Percentiles rank a stretch among this genome's conserved stretches.
Evolutionary conservation across 495 filamentous ascomycete genomes (phyloP).

Genomic region (Mycothermus thermophilus): DNA sequence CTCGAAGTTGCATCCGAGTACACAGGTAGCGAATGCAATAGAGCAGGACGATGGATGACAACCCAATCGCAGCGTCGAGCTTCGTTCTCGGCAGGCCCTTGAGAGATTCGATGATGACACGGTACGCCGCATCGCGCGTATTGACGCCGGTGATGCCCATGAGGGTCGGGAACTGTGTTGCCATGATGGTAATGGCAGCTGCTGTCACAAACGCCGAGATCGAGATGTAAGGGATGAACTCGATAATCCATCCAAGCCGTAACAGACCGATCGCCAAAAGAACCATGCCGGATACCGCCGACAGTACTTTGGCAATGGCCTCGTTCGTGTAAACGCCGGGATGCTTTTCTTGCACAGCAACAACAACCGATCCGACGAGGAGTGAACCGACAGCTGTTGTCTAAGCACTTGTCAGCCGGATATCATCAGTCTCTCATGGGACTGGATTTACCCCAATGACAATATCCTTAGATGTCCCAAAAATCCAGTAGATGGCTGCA

Average conservation of each 20-base stretch:
- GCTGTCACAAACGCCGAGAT: conserved; percentile 12
- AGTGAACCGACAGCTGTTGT: conserved; percentile 11
- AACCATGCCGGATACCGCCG: conserved; percentile 19
- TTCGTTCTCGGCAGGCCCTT: conserved; percentile 18
- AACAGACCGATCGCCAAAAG: conserved; percentile 19
- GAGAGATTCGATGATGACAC: conserved; percentile 24
- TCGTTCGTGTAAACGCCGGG: conserved; percentile 13
- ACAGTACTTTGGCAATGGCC: conserved; percentile 22
- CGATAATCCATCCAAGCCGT: conserved; percentile 22
- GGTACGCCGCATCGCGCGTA: conserved; percentile 22
- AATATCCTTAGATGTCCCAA: conserved; percentile 43
- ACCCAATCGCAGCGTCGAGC: conserved; percentile 23
- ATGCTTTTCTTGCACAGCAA: conserved; percentile 1
- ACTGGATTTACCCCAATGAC: conserved; percentile 36
- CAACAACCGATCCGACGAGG: conserved; percentile 8
- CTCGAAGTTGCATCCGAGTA: conserved; percentile 10
- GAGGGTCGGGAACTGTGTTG: conserved; percentile 20
- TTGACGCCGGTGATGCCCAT: conserved; percentile 24
- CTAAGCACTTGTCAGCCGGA: too few species aligned
- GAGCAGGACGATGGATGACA: conserved; percentile 18
- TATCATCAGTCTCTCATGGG: background rate
- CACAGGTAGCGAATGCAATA: conserved; percentile 18
- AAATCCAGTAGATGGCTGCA: conserved; percentile 42
- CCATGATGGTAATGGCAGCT: conserved; percentile 19
- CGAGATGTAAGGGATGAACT: conserved; percentile 23